Percentiles rank a stretch among this genome's conserved stretches.
These are phyloP conservation scores for Suhomyces xylopsoci DNA, from an alignment of 805 yeast species.

Conservation along the genomic window DNA sequence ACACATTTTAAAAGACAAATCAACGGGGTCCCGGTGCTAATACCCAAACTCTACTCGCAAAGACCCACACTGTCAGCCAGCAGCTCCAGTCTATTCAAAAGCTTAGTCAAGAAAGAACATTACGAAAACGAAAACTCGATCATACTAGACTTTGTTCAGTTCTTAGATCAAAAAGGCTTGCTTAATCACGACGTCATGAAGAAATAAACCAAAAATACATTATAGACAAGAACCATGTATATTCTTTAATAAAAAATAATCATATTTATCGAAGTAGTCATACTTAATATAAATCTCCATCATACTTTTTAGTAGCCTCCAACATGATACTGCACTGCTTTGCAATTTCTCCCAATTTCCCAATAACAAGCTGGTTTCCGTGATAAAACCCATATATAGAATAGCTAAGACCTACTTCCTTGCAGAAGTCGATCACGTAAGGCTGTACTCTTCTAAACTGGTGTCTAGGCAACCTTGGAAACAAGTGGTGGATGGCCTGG, in stretches of 20 bases:
- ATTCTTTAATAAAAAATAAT: background rate
- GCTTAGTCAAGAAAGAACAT: constrained; percentile 40
- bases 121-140: constrained; percentile 39
- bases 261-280: background rate
- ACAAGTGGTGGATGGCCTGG: constrained; percentile 86
- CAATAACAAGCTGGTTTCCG: constrained; percentile 72
- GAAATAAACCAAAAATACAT: too few relatives aligned
- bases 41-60: constrained; percentile 25
- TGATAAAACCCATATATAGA: constrained; percentile 79
- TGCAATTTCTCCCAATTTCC: constrained; percentile 69
- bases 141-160: constrained; percentile 39
- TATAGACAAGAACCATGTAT: too few relatives aligned
- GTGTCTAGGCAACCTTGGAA: constrained; percentile 87
- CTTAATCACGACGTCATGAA: constrained; percentile 25
- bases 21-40: constrained; percentile 29
- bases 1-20: constrained; percentile 21
- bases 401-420: constrained; percentile 71
- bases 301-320: constrained; percentile 67
- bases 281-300: constrained; percentile 42
- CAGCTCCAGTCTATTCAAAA: constrained; percentile 27
- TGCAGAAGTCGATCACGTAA: constrained; percentile 68
- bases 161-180: constrained; percentile 25
- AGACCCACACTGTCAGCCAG: constrained; percentile 16
- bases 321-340: constrained; percentile 73
- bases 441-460: constrained; percentile 76